Percentiles rank a stretch among this genome's conserved stretches.
phyloP scores from a whole-genome alignment of 768 basidiomycete species.

The Asterophora lycoperdoides region DNA sequence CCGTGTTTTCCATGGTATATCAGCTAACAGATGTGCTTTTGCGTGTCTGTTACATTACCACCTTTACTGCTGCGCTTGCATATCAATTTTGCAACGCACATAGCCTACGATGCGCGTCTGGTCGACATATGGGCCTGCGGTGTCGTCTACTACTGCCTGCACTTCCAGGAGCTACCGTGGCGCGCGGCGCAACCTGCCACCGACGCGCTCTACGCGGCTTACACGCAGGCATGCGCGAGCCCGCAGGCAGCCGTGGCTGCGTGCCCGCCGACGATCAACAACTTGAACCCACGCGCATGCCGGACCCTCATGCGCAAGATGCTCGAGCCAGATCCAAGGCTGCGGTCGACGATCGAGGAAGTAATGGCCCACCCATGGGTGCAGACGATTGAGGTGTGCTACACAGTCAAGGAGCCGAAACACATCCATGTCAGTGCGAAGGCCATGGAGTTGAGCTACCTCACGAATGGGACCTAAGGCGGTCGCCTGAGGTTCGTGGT shows the following conservation, averaged over 20 bases:
- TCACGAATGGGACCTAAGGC: slow-evolving; percentile 15
- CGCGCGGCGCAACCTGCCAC: slow-evolving; percentile 76
- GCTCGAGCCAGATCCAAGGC: slow-evolving; percentile 91
- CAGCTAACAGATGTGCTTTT: slow-evolving; percentile 36
- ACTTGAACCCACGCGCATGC: slow-evolving; percentile 83
- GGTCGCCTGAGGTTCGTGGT: slow-evolving; percentile 2
- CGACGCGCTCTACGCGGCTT: slow-evolving; percentile 79
- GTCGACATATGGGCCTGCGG: slow-evolving; percentile 98
- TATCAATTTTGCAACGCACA: neutral
- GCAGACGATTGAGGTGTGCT: slow-evolving; percentile 76
- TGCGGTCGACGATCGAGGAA: slow-evolving; percentile 73
- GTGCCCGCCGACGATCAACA: slow-evolving; percentile 74
- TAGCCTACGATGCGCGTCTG: slow-evolving; percentile 94
- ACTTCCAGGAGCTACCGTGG: slow-evolving; percentile 98
- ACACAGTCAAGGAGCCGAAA: slow-evolving; percentile 53
- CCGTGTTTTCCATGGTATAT: slow-evolving; percentile 23
- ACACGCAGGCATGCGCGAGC: slow-evolving; percentile 56
- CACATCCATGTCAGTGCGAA: slow-evolving; percentile 72
- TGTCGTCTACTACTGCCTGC: slow-evolving; percentile 97
- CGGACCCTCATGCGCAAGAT: slow-evolving; percentile 82
- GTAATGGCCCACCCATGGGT: slow-evolving; percentile 78
- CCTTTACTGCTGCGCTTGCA: slow-evolving; percentile 4
- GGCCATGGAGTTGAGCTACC: slow-evolving; percentile 52
- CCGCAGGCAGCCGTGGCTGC: slow-evolving; percentile 39
- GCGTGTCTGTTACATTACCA: slow-evolving; percentile 19